Evolutionary conservation across 2,329 filamentous ascomycete species (phyloP), one percentile per base, ranked within the genome.

Genomic region (Fusarium pilosicola): DNA sequence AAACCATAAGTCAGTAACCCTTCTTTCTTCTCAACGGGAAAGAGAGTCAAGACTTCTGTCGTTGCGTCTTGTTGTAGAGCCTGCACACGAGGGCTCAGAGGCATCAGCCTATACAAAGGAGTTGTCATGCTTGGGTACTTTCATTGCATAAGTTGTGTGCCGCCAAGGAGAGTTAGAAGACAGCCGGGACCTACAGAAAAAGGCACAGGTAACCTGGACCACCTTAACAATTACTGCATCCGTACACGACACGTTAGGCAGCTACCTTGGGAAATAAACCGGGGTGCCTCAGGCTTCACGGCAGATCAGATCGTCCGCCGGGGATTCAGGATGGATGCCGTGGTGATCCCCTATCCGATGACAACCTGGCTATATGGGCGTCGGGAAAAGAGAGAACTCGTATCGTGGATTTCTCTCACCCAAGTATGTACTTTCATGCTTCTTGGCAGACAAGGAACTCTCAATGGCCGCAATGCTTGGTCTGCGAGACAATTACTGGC

Each of bases 21-120:
- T 55, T 73, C 75, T 56, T 64, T 74, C 52, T 74, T 77, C 65
- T 77, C 69, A 41, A 71, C 71, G 22, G 75, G 75, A 49, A 77
- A 77, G 38, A 77, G 62, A 39, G 75, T 77, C 62, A 77, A 48
- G 22, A 77, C 75, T 57, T 77, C 75, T 56, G 75, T 77, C 20
- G 69, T 77, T 57, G 75, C 75, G 39, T 77, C 74, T 62, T 77
- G 75, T 41, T 76, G 75, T 39, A 77, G 61, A 42, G 76, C 69
- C 54, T 77, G 76, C 55, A 77, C 60, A 38, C 54, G 62, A 45
- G 71, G 65, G 57, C 71, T 75, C 38, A 77, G 64, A 64, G 75
- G 74, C 51, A 77, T 60, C 65, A 76, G 62, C 71, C 75, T 74
- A 69, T 77, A 77, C 69, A 73, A 57, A 45, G 75, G 75, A 67